Conservation (phyloP, 2,329 filamentous ascomycete species). For the Ascochyta clinopodiicola region DNA sequence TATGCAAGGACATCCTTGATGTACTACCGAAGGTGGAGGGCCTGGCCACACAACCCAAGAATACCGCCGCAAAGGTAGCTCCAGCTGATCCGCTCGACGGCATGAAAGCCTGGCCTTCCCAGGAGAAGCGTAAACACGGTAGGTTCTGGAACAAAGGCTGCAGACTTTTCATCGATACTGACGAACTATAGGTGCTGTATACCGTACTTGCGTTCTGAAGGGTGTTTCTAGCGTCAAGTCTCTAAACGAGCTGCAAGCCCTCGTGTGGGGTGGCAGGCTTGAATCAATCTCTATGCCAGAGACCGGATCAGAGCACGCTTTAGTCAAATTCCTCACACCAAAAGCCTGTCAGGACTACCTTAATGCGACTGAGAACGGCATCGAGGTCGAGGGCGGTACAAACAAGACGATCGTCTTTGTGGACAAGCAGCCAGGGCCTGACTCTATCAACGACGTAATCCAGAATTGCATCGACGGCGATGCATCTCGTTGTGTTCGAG, state of each 20-base stretch:
- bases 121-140: conserved; percentile 41
- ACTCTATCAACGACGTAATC: conserved; percentile 51
- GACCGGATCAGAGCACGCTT: conserved; percentile 29
- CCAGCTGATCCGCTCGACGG: conserved; percentile 16
- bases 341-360: conserved; percentile 44
- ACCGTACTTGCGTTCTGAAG: conserved; percentile 38
- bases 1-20: conserved; percentile 31
- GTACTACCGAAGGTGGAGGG: conserved; percentile 24
- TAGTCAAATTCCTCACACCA: conserved; percentile 43
- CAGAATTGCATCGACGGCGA: conserved; percentile 50
- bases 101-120: conserved; percentile 35
- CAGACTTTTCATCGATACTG: background rate
- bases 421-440: conserved; percentile 32
- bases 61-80: background rate
- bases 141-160: conserved; percentile 1
- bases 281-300: conserved; percentile 39
- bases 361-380: conserved; percentile 44
- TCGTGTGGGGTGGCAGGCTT: conserved; percentile 49
- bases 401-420: conserved; percentile 37
- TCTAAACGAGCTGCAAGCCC: conserved; percentile 40
- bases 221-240: conserved; percentile 28
- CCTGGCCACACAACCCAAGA: background rate
- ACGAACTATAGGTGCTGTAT: conserved; percentile 24
- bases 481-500: conserved; percentile 56
- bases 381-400: conserved; percentile 30